Evolutionary conservation across 345 rosid species (phyloP).

Genomic region (Brassica rapa): DNA sequence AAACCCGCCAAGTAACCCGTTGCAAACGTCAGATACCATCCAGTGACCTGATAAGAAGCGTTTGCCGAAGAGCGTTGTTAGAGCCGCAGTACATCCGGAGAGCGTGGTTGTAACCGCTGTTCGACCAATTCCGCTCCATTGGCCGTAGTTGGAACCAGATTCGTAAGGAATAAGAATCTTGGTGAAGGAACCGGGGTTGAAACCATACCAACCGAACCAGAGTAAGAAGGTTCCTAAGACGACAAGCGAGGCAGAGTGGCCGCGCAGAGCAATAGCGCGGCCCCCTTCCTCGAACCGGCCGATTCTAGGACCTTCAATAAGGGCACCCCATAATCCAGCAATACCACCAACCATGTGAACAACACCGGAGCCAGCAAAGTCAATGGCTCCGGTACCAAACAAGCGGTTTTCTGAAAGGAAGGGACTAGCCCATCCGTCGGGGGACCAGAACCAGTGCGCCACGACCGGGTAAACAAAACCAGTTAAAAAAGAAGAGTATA

Average conservation of each 20-base stretch:
- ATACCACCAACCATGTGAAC: constrained; percentile 84
- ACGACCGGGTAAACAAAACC: constrained; percentile 92
- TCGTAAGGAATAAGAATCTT: constrained; percentile 46
- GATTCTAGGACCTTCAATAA: constrained; percentile 74
- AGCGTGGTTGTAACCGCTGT: constrained; percentile 91
- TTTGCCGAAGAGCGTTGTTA: constrained; percentile 85
- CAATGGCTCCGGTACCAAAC: constrained; percentile 71
- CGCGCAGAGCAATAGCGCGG: constrained; percentile 44
- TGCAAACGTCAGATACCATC: constrained; percentile 90
- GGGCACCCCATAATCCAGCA: constrained; percentile 80
- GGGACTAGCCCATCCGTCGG: constrained; percentile 88
- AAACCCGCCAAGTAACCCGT: constrained; percentile 88
- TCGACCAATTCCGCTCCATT: constrained; percentile 84
- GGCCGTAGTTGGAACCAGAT: constrained; percentile 52
- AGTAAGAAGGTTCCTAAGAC: constrained; percentile 76
- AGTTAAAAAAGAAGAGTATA: constrained; percentile 78
- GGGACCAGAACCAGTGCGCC: constrained; percentile 92
- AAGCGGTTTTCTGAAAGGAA: constrained; percentile 42
- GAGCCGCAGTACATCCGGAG: constrained; percentile 85
- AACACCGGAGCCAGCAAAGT: constrained; percentile 78
- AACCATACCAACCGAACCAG: constrained; percentile 89
- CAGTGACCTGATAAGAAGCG: constrained; percentile 79
- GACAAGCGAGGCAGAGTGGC: constrained; percentile 72
- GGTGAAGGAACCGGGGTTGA: constrained; percentile 70
- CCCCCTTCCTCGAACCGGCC: constrained; percentile 61